Evolutionary conservation across 805 yeast genomes (phyloP).

Genomic region (Wickerhamomyces rabaulensis): DNA sequence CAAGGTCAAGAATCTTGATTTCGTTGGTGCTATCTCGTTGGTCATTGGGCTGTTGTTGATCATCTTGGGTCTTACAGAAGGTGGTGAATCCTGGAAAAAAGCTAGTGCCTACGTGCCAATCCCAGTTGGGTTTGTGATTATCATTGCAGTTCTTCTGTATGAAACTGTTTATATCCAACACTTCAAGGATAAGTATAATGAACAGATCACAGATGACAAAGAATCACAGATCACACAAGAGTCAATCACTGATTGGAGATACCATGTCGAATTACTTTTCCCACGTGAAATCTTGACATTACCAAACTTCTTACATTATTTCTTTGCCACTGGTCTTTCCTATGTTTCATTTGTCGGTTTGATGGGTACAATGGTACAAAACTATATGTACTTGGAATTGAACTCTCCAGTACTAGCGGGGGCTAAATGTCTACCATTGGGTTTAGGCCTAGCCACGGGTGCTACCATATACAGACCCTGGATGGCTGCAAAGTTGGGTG

Average conservation of each 20-base stretch:
- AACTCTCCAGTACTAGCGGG: constrained; percentile 31
- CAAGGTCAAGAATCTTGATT: constrained; percentile 29
- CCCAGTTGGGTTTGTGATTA: constrained; percentile 31
- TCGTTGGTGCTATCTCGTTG: constrained; percentile 28
- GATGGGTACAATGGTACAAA: constrained; percentile 22
- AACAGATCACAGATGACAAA: neutral
- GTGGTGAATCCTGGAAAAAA: constrained; percentile 37
- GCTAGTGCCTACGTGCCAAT: constrained; percentile 38
- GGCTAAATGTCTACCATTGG: constrained; percentile 30
- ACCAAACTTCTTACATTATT: constrained; percentile 21
- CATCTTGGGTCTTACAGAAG: constrained; percentile 41
- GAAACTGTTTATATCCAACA: constrained; percentile 24
- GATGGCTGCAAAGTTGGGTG: constrained; percentile 19
- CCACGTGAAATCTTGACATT: constrained; percentile 25
- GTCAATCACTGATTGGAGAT: constrained; percentile 7
- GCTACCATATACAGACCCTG: constrained; percentile 22
- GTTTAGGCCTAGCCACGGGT: constrained; percentile 27
- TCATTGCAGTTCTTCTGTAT: constrained; percentile 27
- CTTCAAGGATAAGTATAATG: constrained; percentile 1
- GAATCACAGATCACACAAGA: neutral
- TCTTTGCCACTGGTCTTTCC: constrained; percentile 16
- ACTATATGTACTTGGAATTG: constrained; percentile 22
- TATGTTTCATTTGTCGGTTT: constrained; percentile 19
- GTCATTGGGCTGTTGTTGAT: constrained; percentile 32
- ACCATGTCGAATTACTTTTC: constrained; percentile 20